Evolutionary conservation across 2,329 filamentous ascomycete genomes (phyloP).

Genomic region (Fusarium sp.): DNA sequence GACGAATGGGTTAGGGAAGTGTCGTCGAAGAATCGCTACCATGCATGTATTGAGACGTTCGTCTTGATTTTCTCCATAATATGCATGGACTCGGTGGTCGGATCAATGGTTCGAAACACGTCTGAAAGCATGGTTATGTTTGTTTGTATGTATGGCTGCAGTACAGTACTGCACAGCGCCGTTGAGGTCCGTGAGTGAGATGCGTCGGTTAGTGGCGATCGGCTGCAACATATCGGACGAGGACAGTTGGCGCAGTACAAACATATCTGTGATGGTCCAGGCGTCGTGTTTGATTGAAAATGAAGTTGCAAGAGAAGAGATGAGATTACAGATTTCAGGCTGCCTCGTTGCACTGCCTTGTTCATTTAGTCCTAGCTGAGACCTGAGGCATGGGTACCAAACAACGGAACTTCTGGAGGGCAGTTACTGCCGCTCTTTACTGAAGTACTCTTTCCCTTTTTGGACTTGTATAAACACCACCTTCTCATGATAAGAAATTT

Average conservation of each 20-base stretch:
- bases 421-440: constrained; percentile 26
- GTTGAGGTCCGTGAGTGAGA: constrained; percentile 4
- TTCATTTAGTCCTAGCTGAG: constrained; percentile 34
- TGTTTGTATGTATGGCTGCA: not conserved
- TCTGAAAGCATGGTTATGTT: not conserved
- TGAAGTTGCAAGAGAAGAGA: not conserved
- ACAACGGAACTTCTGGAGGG: not conserved
- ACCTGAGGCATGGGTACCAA: constrained; percentile 40
- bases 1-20: constrained; percentile 33
- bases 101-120: not conserved
- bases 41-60: not conserved
- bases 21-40: constrained; percentile 1
- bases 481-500: not conserved
- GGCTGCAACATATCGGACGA: constrained; percentile 4
- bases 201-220: constrained; percentile 26
- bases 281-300: not conserved
- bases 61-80: not conserved
- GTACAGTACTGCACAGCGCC: not conserved
- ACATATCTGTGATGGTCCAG: not conserved
- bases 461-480: constrained; percentile 27
- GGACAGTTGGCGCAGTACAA: not conserved
- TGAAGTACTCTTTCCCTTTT: constrained; percentile 44
- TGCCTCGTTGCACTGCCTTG: constrained; percentile 16
- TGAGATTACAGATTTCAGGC: not conserved
- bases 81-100: not conserved